Percentiles rank a stretch among this genome's conserved stretches.
These are phyloP conservation scores for Fragaria ananassa DNA, from an alignment of 306 rosid genomes.

Conservation along the genomic window DNA sequence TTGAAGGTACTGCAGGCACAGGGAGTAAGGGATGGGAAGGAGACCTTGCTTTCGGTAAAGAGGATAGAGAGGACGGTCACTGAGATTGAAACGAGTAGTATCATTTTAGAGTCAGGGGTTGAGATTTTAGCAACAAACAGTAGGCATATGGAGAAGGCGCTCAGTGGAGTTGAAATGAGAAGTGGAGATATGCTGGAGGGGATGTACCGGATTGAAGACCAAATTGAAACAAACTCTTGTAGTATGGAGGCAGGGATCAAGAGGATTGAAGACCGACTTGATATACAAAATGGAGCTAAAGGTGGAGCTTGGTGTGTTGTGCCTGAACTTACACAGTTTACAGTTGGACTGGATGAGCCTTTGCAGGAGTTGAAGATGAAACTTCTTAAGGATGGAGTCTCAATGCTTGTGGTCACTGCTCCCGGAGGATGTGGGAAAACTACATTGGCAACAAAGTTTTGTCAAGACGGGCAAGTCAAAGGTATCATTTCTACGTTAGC, in stretches of 20 bases:
- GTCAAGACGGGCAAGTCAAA: slow-evolving; percentile 1
- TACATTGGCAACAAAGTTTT: slow-evolving; percentile 3
- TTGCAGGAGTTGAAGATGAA: slow-evolving; percentile 44
- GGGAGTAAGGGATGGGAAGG: slow-evolving; percentile 21
- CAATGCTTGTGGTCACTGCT: slow-evolving; percentile 29
- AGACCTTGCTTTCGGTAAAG: background rate
- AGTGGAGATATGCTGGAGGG: background rate
- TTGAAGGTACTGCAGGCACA: slow-evolving; percentile 21
- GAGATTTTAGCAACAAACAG: background rate
- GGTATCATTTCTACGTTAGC: background rate
- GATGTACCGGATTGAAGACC: background rate
- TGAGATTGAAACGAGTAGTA: background rate
- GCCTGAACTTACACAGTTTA: slow-evolving; percentile 32
- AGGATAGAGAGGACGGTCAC: background rate
- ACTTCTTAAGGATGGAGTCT: slow-evolving; percentile 29
- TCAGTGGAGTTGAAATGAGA: background rate
- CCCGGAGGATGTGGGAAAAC: slow-evolving; percentile 11
- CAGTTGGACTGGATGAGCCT: slow-evolving; percentile 50
- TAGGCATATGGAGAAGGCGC: slow-evolving; percentile 3
- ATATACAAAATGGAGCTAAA: background rate
- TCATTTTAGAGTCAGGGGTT: background rate
- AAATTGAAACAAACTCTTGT: background rate
- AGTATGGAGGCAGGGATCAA: background rate
- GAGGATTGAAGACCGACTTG: background rate
- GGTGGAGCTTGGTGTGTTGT: slow-evolving; percentile 28